Percentiles rank a stretch among this genome's conserved stretches.
Evolutionary conservation across 306 rosid genomes (phyloP).

Genomic region (Begonia fuchsioides): DNA sequence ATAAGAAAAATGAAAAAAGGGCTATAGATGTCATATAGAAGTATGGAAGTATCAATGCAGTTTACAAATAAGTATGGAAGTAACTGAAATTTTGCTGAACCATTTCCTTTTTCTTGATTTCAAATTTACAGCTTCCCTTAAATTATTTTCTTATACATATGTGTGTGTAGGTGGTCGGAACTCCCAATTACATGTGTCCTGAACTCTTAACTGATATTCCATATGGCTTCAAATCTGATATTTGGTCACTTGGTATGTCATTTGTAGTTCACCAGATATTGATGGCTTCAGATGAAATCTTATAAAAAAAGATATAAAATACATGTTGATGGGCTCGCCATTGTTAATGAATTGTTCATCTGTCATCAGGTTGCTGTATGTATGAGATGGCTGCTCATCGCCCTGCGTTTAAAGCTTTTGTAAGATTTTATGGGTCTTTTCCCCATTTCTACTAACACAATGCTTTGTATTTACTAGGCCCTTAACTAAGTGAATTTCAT

Average conservation of each 20-base stretch:
- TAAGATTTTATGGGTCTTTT: constrained; percentile 33
- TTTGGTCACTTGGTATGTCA: constrained; percentile 90
- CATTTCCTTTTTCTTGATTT: too few species aligned
- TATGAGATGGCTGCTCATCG: constrained; percentile 99
- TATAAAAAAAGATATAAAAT: neutral
- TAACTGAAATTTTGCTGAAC: too few species aligned
- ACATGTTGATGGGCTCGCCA: constrained; percentile 1
- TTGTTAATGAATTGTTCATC: constrained; percentile 16
- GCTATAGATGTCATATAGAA: too few species aligned
- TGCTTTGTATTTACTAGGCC: neutral
- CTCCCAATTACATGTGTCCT: constrained; percentile 99
- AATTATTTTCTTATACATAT: constrained; percentile 2
- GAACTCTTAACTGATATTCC: constrained; percentile 99
- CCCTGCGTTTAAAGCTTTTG: constrained; percentile 97
- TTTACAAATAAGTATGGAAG: too few species aligned
- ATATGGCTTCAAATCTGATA: constrained; percentile 97
- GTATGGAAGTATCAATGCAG: too few species aligned
- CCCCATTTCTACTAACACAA: neutral
- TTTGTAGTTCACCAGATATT: neutral
- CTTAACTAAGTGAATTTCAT: neutral
- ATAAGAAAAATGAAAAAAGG: too few species aligned
- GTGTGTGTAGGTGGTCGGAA: constrained; percentile 76
- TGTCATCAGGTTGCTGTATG: constrained; percentile 75
- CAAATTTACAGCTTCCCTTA: too few species aligned
- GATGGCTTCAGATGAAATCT: neutral